A percentile compares a stretch with the other conserved stretches of the same genome.
Evolutionary conservation across 2,329 filamentous ascomycete genomes (phyloP).

Genomic region (Ophiobolus disseminans): DNA sequence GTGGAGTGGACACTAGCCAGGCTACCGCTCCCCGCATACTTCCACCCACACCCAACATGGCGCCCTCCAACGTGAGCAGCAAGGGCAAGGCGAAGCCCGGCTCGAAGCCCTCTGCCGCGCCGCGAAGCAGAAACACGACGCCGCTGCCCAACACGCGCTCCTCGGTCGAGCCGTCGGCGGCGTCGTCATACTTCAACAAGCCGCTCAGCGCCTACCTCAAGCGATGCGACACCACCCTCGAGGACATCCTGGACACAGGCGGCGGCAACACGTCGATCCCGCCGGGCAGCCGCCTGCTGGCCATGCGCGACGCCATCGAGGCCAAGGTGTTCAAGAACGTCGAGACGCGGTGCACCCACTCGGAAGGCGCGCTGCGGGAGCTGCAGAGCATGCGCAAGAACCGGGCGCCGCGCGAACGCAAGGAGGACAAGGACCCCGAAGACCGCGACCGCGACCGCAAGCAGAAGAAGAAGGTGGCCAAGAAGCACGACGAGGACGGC

Average conservation of each 20-base stretch:
- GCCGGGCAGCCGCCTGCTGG: slow-evolving; percentile 69
- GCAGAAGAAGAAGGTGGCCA: slow-evolving; percentile 69
- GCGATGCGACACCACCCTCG: slow-evolving; percentile 67
- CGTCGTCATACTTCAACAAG: slow-evolving; percentile 69
- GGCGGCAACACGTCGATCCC: slow-evolving; percentile 60
- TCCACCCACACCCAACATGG: slow-evolving; percentile 31
- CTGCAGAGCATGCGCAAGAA: slow-evolving; percentile 71
- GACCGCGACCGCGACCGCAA: slow-evolving; percentile 54
- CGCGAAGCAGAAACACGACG: slow-evolving; percentile 77
- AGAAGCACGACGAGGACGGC: slow-evolving; percentile 75
- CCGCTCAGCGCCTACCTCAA: slow-evolving; percentile 60
- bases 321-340: slow-evolving; percentile 55
- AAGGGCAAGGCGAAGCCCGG: slow-evolving; percentile 62
- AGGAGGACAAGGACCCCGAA: slow-evolving; percentile 57
- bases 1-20: too few species aligned
- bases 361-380: slow-evolving; percentile 76
- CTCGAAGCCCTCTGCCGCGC: slow-evolving; percentile 36
- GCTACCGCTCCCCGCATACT: slow-evolving; percentile 17
- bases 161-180: slow-evolving; percentile 46
- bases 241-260: slow-evolving; percentile 72
- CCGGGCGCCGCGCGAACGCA: slow-evolving; percentile 60
- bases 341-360: slow-evolving; percentile 65
- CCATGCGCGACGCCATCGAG: slow-evolving; percentile 71
- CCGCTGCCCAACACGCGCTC: slow-evolving; percentile 66
- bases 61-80: slow-evolving; percentile 42